These are phyloP conservation scores for Nakaseomyces uthaithaninus DNA, from an alignment of 1,139 yeast genomes.

Conservation along the genomic window DNA sequence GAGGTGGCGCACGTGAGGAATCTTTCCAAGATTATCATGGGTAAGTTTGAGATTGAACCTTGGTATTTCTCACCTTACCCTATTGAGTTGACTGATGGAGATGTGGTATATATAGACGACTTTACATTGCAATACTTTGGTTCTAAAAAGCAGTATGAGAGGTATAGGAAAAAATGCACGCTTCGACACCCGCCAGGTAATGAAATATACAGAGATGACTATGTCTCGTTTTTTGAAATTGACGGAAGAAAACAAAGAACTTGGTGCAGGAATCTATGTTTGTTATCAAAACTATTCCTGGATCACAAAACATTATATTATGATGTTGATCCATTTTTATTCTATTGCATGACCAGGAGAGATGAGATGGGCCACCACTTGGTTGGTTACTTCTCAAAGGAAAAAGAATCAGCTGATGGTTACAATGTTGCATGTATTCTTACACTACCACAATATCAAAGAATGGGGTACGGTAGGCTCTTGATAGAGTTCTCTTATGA, in stretches of 20 bases:
- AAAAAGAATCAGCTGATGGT: constrained; percentile 91
- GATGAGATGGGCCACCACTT: constrained; percentile 88
- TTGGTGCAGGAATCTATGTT: constrained; percentile 92
- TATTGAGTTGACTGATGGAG: constrained; percentile 84
- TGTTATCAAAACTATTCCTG: constrained; percentile 75
- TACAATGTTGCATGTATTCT: constrained; percentile 95
- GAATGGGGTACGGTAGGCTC: constrained; percentile 87
- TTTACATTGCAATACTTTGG: constrained; percentile 85
- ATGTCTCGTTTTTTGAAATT: constrained; percentile 84
- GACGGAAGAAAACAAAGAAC: constrained; percentile 94
- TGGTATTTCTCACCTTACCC: constrained; percentile 99
- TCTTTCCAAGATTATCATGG: constrained; percentile 67
- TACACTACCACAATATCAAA: constrained; percentile 91
- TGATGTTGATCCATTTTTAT: constrained; percentile 94
- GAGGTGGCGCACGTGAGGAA: constrained; percentile 91
- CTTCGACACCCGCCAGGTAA: constrained; percentile 96
- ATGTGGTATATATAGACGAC: constrained; percentile 82
- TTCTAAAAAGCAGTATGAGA: constrained; percentile 79
- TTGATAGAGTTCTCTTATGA: constrained; percentile 90
- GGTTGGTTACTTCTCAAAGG: constrained; percentile 94
- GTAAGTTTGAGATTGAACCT: constrained; percentile 89
- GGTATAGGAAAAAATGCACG: constrained; percentile 81
- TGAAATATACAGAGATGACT: constrained; percentile 85
- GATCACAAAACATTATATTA: constrained; percentile 94
- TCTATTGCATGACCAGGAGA: constrained; percentile 87